Base-by-base conservation (phyloP, 176 grass and related monocot genomes). In the Zoysia pacifica region DNA sequence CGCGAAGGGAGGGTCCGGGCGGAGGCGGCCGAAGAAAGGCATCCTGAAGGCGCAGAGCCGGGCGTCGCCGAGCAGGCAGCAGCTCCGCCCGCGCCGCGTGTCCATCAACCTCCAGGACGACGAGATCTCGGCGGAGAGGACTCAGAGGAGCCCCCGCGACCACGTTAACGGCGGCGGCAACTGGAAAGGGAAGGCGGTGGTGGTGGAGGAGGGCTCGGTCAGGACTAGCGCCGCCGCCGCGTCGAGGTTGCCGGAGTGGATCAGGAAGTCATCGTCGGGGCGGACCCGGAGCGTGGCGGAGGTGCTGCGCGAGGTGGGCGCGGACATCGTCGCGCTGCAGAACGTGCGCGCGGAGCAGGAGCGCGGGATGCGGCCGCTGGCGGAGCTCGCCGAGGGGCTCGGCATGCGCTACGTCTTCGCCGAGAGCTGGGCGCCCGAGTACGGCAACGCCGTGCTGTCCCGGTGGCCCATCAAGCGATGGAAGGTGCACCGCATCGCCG, bases 381-480 rank as follows among this genome's bases (percentile, higher is more conserved):
- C 97, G 19, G 93, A 95, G 3, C 83, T 99, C 20, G 97, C 97
- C 4, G 84, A 86, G 41, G 88, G 86, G 61, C 87, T 99, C 7
- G 97, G 97, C 55, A 99, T 99, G 97, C 88, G 86, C 51, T 99
- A 88, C 79, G 86, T 96, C 28, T 99, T 99, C 77, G 97, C 97
- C 2, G 97, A 99, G 88, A 99, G 93, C 89, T 99, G 97, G 97
- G 97, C 97, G 72, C 97, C 97, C 16, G 88, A 96, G 76, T 99
- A 93, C 79, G 97, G 97, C 76, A 89, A 99, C 72, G 97, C 97
- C 67, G 77, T 99, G 39, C 89, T 96, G 75, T 99, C 97, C 39
- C 92, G 88, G 13, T 99, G 93, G 90, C 97, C 97, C 36, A 96
- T 99, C 83, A 91, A 85, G 52, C 86, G 75, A 0, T 99, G 90